Conservation (phyloP, 2,329 filamentous ascomycete species). For the Aspergillus sp. region DNA sequence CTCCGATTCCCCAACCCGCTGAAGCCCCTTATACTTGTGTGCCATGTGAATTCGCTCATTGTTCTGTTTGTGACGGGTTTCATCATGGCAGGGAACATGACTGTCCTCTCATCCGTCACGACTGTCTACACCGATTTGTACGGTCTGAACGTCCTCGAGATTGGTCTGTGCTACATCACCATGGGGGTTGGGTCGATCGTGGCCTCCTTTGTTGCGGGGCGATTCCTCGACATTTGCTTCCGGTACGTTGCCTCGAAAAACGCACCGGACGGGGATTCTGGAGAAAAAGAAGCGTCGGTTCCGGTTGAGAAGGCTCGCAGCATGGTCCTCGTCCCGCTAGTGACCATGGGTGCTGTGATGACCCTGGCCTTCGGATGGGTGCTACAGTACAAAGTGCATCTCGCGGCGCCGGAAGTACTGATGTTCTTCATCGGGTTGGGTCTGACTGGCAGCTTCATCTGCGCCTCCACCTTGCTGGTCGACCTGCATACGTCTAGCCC, state of each 20-base stretch:
- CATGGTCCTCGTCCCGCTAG: conserved; percentile 14
- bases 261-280: not conserved
- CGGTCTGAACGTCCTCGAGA: conserved; percentile 25
- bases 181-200: conserved; percentile 17
- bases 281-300: conserved; percentile 4
- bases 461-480: conserved; percentile 8
- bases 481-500: conserved; percentile 8
- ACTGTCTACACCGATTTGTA: conserved; percentile 16
- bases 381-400: conserved; percentile 4
- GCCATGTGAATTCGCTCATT: conserved; percentile 23
- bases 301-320: conserved; percentile 17
- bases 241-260: conserved; percentile 8
- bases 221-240: conserved; percentile 17
- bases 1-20: conserved; percentile 10
- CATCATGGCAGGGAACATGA: conserved; percentile 16
- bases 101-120: conserved; percentile 20
- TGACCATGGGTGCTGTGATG: conserved; percentile 9
- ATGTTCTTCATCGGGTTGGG: conserved; percentile 12
- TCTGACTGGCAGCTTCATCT: conserved; percentile 10
- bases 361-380: conserved; percentile 16
- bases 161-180: conserved; percentile 30
- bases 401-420: conserved; percentile 8
- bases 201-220: conserved; percentile 11
- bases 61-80: conserved; percentile 14
- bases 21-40: conserved; percentile 18